phyloP scores from a whole-genome alignment of 139 green algal species.

The Coelastrella sp. region DNA sequence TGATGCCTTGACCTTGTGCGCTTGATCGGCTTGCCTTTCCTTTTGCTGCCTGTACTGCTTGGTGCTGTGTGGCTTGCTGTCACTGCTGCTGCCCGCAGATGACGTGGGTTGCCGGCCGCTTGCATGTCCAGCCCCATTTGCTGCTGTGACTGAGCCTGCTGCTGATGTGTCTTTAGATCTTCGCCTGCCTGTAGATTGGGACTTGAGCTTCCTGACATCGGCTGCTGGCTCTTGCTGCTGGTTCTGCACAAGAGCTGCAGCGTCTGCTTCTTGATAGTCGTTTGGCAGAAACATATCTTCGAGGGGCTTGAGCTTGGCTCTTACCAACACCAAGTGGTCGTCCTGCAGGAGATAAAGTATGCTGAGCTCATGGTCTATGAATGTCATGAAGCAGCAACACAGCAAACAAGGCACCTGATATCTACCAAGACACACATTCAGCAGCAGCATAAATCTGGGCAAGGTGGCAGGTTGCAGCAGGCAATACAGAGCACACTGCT shows the following conservation, averaged over 20 bases:
- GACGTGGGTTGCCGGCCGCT: too few relatives aligned
- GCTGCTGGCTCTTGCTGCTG: not conserved
- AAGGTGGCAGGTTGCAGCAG: not conserved
- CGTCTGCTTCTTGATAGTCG: not conserved
- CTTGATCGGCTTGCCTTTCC: not conserved
- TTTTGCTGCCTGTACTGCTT: not conserved
- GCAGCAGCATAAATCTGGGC: too few relatives aligned
- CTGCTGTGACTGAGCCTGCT: too few relatives aligned
- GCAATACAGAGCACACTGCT: too few relatives aligned
- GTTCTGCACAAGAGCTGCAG: not conserved
- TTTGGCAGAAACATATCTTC: slow-evolving; percentile 10
- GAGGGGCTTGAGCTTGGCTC: slow-evolving; percentile 31
- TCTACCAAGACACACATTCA: too few relatives aligned
- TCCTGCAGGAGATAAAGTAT: not conserved
- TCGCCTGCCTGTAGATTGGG: too few relatives aligned
- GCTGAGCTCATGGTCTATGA: too few relatives aligned
- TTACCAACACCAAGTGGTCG: slow-evolving; percentile 1
- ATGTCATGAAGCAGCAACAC: too few relatives aligned
- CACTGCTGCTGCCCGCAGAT: not conserved
- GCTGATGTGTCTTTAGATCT: too few relatives aligned
- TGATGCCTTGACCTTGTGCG: not conserved
- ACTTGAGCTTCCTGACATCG: too few relatives aligned
- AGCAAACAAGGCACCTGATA: too few relatives aligned
- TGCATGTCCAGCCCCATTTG: too few relatives aligned
- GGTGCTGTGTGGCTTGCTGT: not conserved